Evolutionary conservation across 495 filamentous ascomycete genomes (phyloP).

Genomic region (Podospora conica): DNA sequence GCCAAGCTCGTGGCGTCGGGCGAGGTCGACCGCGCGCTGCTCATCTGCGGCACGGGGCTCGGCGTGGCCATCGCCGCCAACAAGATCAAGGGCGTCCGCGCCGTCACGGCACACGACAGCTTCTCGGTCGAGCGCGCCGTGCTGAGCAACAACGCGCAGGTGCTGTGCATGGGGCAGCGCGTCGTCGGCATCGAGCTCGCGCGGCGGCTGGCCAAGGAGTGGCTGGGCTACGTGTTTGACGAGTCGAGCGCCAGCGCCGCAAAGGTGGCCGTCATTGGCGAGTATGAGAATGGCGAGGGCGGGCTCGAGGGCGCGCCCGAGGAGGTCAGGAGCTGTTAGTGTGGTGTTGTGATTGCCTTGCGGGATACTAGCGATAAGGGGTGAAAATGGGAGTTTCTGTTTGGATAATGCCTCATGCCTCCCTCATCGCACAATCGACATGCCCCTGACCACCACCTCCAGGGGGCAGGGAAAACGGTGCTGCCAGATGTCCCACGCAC

Average conservation of each 20-base stretch:
- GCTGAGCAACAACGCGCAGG: slow-evolving; percentile 80
- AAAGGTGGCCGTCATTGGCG: slow-evolving; percentile 68
- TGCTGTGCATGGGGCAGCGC: slow-evolving; percentile 81
- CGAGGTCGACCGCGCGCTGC: slow-evolving; percentile 68
- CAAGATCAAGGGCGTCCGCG: slow-evolving; percentile 77
- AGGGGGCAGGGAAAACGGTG: no score
- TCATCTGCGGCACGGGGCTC: slow-evolving; percentile 83
- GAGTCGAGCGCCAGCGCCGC: slow-evolving; percentile 61
- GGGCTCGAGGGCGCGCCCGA: slow-evolving; percentile 17
- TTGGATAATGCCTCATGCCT: background rate
- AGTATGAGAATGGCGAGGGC: slow-evolving; percentile 54
- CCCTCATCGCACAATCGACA: no score
- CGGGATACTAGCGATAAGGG: background rate
- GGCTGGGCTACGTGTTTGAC: slow-evolving; percentile 79
- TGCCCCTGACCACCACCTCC: no score
- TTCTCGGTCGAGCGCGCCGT: slow-evolving; percentile 78
- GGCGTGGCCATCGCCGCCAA: slow-evolving; percentile 83
- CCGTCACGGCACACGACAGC: slow-evolving; percentile 81
- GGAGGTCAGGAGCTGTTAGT: slow-evolving; percentile 19
- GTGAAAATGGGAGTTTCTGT: background rate
- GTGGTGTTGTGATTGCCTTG: background rate
- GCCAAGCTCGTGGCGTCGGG: slow-evolving; percentile 61
- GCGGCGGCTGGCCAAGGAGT: slow-evolving; percentile 69
- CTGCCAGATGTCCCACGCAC: no score
- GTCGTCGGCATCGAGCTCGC: slow-evolving; percentile 78